Conservation (phyloP, 2,329 filamentous ascomycete genomes). For the Aspergillus sp. region DNA sequence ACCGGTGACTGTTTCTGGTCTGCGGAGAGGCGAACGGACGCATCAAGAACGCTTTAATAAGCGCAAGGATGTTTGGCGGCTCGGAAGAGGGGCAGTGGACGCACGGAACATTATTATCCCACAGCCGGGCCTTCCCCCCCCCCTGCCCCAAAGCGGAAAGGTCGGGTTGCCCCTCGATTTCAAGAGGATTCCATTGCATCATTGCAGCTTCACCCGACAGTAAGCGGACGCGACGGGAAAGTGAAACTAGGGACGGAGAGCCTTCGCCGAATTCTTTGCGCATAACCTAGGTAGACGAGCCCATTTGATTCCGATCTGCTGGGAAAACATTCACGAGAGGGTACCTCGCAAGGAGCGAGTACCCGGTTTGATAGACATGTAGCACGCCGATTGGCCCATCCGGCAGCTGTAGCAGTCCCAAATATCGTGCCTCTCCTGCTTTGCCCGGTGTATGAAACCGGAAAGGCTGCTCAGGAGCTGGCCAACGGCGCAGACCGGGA, state of each 20-base stretch:
- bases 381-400: constrained; percentile 28
- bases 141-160: constrained; percentile 18
- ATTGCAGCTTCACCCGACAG: constrained; percentile 9
- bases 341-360: constrained; percentile 14
- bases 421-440: constrained; percentile 42
- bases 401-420: constrained; percentile 24
- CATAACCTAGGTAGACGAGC: constrained; percentile 24
- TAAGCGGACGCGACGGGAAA: constrained; percentile 7
- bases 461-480: constrained; percentile 33
- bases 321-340: constrained; percentile 34
- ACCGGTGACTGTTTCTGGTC: constrained; percentile 27
- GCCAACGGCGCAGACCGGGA: constrained; percentile 34
- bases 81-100: constrained; percentile 15
- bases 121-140: background rate
- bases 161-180: constrained; percentile 18
- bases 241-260: background rate
- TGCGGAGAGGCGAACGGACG: constrained; percentile 9
- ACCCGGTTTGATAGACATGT: constrained; percentile 20
- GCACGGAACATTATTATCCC: constrained; percentile 11
- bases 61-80: background rate
- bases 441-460: constrained; percentile 46
- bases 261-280: constrained; percentile 8
- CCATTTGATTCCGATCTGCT: constrained; percentile 17
- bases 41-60: constrained; percentile 1
- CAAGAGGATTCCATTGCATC: constrained; percentile 15